Conservation (phyloP, 2,329 filamentous ascomycete species). For the Calonectria leucothoes region DNA sequence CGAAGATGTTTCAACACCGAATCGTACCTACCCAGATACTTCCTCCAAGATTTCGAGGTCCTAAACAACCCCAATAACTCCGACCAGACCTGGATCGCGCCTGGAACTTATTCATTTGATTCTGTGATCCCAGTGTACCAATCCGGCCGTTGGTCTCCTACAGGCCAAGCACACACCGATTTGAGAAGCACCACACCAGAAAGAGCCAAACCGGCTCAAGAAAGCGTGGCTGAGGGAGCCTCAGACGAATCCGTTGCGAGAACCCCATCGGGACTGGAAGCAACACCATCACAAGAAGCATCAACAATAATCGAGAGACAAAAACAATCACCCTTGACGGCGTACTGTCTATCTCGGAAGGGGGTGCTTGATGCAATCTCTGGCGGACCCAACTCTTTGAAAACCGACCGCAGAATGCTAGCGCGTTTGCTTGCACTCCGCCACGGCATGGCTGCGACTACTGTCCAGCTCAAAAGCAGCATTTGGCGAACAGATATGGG, state of each 20-base stretch:
- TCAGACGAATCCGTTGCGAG: background rate
- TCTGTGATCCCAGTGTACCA: constrained; percentile 34
- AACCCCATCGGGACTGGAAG: background rate
- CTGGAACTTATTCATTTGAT: constrained; percentile 53
- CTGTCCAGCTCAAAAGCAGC: constrained; percentile 14
- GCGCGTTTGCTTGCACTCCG: constrained; percentile 34
- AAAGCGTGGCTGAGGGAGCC: background rate
- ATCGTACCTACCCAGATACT: constrained; percentile 65
- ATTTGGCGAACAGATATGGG: constrained; percentile 66
- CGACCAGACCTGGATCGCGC: constrained; percentile 66
- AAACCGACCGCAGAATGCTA: constrained; percentile 8
- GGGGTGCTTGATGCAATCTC: constrained; percentile 42
- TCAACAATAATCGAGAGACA: background rate
- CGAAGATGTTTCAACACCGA: constrained; percentile 66
- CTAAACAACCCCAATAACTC: constrained; percentile 65
- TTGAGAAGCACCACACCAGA: background rate
- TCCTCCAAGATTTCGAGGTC: constrained; percentile 71
- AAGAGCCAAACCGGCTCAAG: background rate
- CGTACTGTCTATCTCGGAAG: constrained; percentile 46
- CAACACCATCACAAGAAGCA: background rate
- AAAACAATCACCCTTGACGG: constrained; percentile 25
- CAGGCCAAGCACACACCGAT: constrained; percentile 1
- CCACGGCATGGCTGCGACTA: constrained; percentile 41
- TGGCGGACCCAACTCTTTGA: constrained; percentile 21
- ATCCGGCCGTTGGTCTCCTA: constrained; percentile 4